Evolutionary conservation across 345 rosid genomes (phyloP).

Genomic region (Kernera saxatilis): DNA sequence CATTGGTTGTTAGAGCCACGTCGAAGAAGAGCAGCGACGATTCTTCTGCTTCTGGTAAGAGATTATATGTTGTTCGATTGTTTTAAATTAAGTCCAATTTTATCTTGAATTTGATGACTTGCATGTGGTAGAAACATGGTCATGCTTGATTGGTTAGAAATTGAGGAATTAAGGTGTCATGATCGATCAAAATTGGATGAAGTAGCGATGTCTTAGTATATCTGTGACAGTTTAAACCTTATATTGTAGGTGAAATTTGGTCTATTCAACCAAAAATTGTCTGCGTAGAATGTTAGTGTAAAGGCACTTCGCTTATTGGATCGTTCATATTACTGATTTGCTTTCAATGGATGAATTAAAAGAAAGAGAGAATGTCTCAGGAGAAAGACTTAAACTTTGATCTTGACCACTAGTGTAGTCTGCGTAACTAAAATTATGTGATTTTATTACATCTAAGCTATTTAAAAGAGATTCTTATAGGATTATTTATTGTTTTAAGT

Average conservation of each 20-base stretch:
- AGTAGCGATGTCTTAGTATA: not conserved
- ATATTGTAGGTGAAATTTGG: too few species aligned
- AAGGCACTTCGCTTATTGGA: too few species aligned
- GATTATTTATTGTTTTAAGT: not conserved
- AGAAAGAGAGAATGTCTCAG: not conserved
- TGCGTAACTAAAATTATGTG: not conserved
- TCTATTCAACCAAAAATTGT: too few species aligned
- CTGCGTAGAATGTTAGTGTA: too few species aligned
- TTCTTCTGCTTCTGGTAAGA: constrained; percentile 40
- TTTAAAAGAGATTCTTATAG: not conserved
- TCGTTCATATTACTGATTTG: too few species aligned
- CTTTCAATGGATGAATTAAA: too few species aligned
- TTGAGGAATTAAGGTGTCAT: not conserved
- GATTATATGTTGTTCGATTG: not conserved
- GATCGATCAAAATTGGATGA: not conserved
- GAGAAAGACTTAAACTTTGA: not conserved
- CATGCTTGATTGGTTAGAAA: not conserved
- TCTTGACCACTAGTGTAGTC: not conserved
- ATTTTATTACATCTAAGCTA: not conserved
- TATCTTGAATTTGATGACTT: not conserved
- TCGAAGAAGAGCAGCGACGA: constrained; percentile 57
- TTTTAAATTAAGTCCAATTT: too few species aligned
- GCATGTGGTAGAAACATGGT: not conserved
- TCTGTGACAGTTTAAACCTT: not conserved
- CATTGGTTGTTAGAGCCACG: constrained; percentile 41